These are phyloP conservation scores for Phytophthora podocarpi DNA, from an alignment of 352 stramenopile genomes.

Conservation along the genomic window DNA sequence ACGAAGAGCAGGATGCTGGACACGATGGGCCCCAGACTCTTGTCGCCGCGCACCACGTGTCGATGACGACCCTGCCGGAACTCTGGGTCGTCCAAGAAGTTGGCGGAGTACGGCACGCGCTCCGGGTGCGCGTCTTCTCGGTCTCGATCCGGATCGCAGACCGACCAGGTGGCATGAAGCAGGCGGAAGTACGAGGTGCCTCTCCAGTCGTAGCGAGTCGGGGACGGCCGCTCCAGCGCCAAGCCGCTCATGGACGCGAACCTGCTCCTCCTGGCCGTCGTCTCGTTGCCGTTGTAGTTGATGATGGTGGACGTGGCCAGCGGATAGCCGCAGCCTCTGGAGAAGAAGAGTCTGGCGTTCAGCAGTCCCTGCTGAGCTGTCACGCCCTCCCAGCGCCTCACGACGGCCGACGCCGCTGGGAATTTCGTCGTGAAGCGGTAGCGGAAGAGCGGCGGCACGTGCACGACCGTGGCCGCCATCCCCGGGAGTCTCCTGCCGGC, in stretches of 20 bases:
- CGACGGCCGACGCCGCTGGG: slow-evolving; percentile 72
- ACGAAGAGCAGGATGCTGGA: slow-evolving; percentile 96
- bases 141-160: slow-evolving; percentile 76
- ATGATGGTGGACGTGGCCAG: slow-evolving; percentile 81
- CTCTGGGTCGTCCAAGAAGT: slow-evolving; percentile 86
- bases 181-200: slow-evolving; percentile 88
- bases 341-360: slow-evolving; percentile 82
- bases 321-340: slow-evolving; percentile 82
- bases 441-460: slow-evolving; percentile 66
- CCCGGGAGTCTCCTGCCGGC: slow-evolving; percentile 73
- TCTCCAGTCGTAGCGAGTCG: slow-evolving; percentile 80
- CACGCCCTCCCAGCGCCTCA: slow-evolving; percentile 76
- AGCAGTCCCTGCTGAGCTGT: slow-evolving; percentile 71
- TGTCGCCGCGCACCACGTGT: slow-evolving; percentile 83
- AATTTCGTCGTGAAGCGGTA: slow-evolving; percentile 85
- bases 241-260: slow-evolving; percentile 63
- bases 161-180: slow-evolving; percentile 78
- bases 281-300: slow-evolving; percentile 87
- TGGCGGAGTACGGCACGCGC: slow-evolving; percentile 60
- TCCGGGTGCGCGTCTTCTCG: slow-evolving; percentile 76
- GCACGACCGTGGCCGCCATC: slow-evolving; percentile 68
- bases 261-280: slow-evolving; percentile 39
- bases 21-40: slow-evolving; percentile 92
- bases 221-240: slow-evolving; percentile 39
- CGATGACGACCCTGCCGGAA: slow-evolving; percentile 84